phyloP scores from a whole-genome alignment of 169 alveolate species.

The Haemoproteus tartakovskyi region DNA sequence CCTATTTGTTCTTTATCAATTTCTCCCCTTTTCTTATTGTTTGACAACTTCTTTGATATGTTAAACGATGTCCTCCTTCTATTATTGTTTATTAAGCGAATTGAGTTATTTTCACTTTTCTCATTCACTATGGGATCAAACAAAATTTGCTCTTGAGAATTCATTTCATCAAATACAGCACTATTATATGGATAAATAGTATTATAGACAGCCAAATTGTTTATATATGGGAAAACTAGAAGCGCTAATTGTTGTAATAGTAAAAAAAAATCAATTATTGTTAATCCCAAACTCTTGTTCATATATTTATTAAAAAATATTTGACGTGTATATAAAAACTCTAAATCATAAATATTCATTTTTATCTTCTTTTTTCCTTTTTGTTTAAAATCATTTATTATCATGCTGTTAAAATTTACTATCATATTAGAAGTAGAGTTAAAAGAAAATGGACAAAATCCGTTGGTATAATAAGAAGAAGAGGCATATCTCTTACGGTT shows the following conservation, averaged over 20 bases:
- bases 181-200: slow-evolving; percentile 31
- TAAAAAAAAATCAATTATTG: slow-evolving; percentile 63
- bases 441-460: slow-evolving; percentile 58
- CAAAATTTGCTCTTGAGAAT: slow-evolving; percentile 20
- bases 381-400: slow-evolving; percentile 9
- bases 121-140: not conserved
- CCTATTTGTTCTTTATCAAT: slow-evolving; percentile 9
- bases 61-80: too few relatives aligned
- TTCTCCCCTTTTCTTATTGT: slow-evolving; percentile 9
- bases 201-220: slow-evolving; percentile 6
- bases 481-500: too few relatives aligned
- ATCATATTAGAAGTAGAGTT: slow-evolving; percentile 30
- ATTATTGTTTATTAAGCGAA: too few relatives aligned
- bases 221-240: slow-evolving; percentile 54
- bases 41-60: slow-evolving; percentile 2
- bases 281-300: slow-evolving; percentile 65
- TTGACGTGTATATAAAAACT: slow-evolving; percentile 56
- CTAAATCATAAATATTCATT: slow-evolving; percentile 63
- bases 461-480: slow-evolving; percentile 24
- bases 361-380: slow-evolving; percentile 23
- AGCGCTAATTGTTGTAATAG: slow-evolving; percentile 58
- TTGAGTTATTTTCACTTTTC: slow-evolving; percentile 8
- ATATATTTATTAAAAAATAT: slow-evolving; percentile 59
- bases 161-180: slow-evolving; percentile 26
- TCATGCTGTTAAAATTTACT: slow-evolving; percentile 43